Conservation (phyloP, 345 rosid genomes). For the Eutrema yunnanense region DNA sequence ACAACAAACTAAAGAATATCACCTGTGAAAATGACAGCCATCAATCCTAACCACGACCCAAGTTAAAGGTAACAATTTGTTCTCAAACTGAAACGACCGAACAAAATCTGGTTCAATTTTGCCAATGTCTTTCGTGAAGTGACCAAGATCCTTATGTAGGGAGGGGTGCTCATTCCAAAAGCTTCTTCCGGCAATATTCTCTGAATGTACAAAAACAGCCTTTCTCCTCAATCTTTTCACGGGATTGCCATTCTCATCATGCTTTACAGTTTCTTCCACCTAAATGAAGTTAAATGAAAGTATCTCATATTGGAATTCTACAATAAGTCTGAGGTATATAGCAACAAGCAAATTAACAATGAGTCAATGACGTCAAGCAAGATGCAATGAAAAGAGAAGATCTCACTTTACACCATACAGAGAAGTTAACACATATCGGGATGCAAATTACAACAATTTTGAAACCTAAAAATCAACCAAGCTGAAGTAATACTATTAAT, state of each 20-base stretch:
- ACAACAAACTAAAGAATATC: background rate
- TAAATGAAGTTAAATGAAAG: conserved; percentile 21
- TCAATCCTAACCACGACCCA: conserved; percentile 88
- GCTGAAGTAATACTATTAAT: background rate
- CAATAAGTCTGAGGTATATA: background rate
- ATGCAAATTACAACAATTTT: background rate
- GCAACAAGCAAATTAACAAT: background rate
- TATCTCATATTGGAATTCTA: background rate
- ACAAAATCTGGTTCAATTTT: conserved; percentile 59
- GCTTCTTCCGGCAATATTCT: conserved; percentile 52
- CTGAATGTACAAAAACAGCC: conserved; percentile 41
- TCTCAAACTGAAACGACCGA: conserved; percentile 62
- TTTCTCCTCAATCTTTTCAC: conserved; percentile 70
- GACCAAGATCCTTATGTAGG: conserved; percentile 55
- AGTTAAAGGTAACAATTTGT: conserved; percentile 66
- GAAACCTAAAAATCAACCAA: background rate
- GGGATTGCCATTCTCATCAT: conserved; percentile 60
- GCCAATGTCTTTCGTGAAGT: conserved; percentile 45
- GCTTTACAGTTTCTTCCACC: conserved; percentile 75
- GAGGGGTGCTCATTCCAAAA: conserved; percentile 68
- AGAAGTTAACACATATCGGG: background rate
- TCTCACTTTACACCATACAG: background rate
- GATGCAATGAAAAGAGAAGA: background rate
- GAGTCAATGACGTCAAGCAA: background rate
- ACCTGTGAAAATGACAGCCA: conserved; percentile 98